Percentiles rank a stretch among this genome's conserved stretches.
phyloP scores from a whole-genome alignment of 495 filamentous ascomycete species.

The Neurospora cerealis region DNA sequence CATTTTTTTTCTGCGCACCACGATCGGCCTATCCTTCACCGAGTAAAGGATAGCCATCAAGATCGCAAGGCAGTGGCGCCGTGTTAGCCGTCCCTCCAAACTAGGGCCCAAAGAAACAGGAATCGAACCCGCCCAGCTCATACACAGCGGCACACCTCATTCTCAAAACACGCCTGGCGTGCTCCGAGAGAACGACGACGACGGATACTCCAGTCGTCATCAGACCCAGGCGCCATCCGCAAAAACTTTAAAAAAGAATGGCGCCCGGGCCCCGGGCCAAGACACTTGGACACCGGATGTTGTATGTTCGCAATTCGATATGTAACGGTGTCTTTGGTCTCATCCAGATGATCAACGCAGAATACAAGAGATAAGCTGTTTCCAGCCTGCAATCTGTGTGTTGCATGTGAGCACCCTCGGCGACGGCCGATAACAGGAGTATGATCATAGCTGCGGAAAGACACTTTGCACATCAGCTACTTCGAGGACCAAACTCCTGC shows the following conservation, averaged over 20 bases:
- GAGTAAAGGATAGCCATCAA: background rate
- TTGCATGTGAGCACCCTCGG: background rate
- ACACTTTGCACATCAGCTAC: background rate
- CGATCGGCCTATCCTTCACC: background rate
- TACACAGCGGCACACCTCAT: background rate
- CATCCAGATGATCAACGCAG: background rate
- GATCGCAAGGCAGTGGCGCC: background rate
- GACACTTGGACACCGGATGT: background rate
- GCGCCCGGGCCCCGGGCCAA: background rate
- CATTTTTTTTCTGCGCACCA: background rate
- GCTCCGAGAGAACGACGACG: background rate
- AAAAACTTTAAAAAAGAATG: background rate
- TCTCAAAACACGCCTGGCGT: background rate
- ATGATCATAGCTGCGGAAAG: background rate
- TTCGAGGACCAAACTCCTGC: background rate
- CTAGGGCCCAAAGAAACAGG: background rate
- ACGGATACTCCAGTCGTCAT: background rate
- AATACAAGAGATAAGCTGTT: background rate
- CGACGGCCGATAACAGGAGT: background rate
- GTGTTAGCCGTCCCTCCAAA: background rate
- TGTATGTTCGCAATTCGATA: background rate
- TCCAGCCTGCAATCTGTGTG: background rate
- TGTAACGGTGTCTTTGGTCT: background rate
- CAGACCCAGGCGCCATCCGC: background rate
- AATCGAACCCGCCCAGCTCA: background rate